A percentile compares a stretch with the other conserved stretches of the same genome.
Conservation (phyloP, 441 rosid species). For the Gossypium davidsonii region DNA sequence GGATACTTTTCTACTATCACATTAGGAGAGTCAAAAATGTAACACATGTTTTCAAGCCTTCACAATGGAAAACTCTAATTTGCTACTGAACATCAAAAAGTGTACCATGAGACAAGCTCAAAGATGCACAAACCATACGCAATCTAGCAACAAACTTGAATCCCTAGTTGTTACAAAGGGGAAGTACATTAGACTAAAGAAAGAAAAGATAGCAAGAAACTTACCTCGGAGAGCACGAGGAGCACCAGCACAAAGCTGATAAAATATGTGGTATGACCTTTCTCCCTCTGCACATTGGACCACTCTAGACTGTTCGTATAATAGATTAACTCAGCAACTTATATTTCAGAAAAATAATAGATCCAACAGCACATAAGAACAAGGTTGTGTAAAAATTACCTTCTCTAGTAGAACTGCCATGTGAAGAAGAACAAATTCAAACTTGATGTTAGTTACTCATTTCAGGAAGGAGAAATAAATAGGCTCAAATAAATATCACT, state of each 20-base stretch:
- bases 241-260: constrained; percentile 99
- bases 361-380: constrained; percentile 14
- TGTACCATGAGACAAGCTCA: not conserved
- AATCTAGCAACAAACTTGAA: not conserved
- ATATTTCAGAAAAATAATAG: constrained; percentile 2
- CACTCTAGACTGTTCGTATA: constrained; percentile 81
- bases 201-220: not conserved
- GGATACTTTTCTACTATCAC: not conserved
- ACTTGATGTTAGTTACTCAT: constrained; percentile 28
- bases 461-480: constrained; percentile 9
- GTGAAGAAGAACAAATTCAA: constrained; percentile 25
- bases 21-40: not conserved
- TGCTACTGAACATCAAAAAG: not conserved
- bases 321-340: constrained; percentile 20
- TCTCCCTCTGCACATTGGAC: constrained; percentile 96
- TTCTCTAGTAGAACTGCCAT: constrained; percentile 92
- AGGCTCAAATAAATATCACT: constrained; percentile 5
- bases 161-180: not conserved
- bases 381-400: constrained; percentile 41
- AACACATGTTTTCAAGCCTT: not conserved
- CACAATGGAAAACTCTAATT: not conserved
- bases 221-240: constrained; percentile 68
- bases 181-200: not conserved
- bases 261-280: constrained; percentile 97
- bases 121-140: not conserved